Evolutionary conservation across 768 basidiomycete species (phyloP), one percentile per base, ranked within the genome.

Genomic region (Arthromyces matolae): DNA sequence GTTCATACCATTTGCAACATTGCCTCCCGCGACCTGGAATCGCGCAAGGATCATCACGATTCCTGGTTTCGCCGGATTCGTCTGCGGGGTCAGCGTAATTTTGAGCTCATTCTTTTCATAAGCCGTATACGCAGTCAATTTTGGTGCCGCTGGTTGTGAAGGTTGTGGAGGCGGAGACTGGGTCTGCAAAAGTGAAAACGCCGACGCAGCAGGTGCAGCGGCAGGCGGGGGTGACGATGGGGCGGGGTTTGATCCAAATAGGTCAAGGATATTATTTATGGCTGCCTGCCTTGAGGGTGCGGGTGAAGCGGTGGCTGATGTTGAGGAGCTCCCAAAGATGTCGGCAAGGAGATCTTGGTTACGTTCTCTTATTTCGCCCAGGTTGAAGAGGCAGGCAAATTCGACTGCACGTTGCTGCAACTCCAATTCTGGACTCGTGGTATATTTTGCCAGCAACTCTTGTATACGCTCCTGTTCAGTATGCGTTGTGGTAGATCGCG

Each of bases 371-470:
- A 89, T 69, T n/a, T 88, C 83, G 5, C 84, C 85, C 7, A 91
- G 68, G 23, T 76, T 80, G 62, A 91, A 92, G 55, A 99, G 64
- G 57, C 81, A 87, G 1, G 87, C 89, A 65, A 93, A 98, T 66
- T 99, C 96, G 12, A 98, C 91, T 0, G 93, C 88, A 34, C 96
- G 81, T 61, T 98, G 96, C 64, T 98, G 96, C 29, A 96, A 72
- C 66, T 99, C 96, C 14, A 99, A 73, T 62, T 98, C 95, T 0
- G 89, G 86, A 59, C 85, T 94, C 1, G 87, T 86, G 13, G 89
- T 85, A 61, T 88, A 95, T 25, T 78, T 76, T n/a, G 84, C 76
- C 12, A 99, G 75, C 3, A 95, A 66, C 35, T 84, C 83, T 4
- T 78, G 76, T 47, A 96, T 86, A 27, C 92, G 82, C 47, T 87